These are phyloP conservation scores for Schizochytrium sp. DNA, from an alignment of 108 stramenopile genomes.

Conservation along the genomic window DNA sequence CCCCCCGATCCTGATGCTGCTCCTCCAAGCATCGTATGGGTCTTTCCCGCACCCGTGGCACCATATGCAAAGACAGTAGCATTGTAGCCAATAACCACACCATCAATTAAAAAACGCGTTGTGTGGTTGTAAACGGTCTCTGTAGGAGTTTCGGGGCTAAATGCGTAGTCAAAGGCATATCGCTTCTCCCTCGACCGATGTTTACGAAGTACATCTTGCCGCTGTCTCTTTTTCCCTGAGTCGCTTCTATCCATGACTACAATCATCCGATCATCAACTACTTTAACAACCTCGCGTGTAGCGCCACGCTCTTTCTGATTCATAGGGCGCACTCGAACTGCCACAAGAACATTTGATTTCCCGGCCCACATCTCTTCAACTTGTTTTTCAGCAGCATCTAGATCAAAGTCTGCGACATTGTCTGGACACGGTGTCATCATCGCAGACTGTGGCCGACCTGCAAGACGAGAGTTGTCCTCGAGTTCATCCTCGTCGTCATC, in stretches of 20 bases:
- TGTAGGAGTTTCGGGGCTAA: conserved; percentile 62
- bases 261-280: conserved; percentile 71
- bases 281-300: conserved; percentile 68
- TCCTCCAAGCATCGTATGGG: conserved; percentile 74
- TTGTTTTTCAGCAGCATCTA: conserved; percentile 13
- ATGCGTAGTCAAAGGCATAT: conserved; percentile 75
- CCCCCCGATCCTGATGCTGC: conserved; percentile 56
- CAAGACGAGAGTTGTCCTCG: neutral
- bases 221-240: conserved; percentile 62
- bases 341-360: conserved; percentile 75
- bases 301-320: conserved; percentile 70
- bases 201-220: conserved; percentile 68
- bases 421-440: neutral
- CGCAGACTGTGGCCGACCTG: neutral
- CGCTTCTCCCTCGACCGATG: conserved; percentile 70
- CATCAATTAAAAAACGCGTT: conserved; percentile 65
- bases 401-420: neutral
- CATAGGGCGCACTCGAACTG: conserved; percentile 75
- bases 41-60: conserved; percentile 75
- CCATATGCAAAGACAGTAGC: conserved; percentile 76
- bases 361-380: conserved; percentile 68
- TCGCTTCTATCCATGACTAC: conserved; percentile 73
- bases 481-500: conserved; percentile 9
- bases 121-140: conserved; percentile 68
- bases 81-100: conserved; percentile 72